Conservation (phyloP, 2,329 filamentous ascomycete species). For the Arthrobotrys entomopaga region DNA sequence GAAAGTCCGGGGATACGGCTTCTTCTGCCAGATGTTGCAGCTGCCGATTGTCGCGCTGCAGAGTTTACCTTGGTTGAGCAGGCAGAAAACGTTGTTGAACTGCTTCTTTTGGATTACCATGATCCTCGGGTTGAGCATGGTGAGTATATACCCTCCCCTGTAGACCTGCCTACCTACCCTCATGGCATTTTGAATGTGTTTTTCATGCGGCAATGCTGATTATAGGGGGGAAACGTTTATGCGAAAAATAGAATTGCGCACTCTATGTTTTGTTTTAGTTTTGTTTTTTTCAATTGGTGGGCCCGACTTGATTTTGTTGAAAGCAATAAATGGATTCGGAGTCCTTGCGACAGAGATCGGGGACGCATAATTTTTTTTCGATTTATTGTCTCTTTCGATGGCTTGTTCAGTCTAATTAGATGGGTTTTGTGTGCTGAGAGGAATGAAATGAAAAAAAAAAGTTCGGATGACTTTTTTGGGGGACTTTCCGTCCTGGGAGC, state of each 20-base stretch:
- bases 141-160: conserved; percentile 63
- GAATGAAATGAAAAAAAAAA: conserved; percentile 3
- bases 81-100: conserved; percentile 82
- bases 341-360: too few relatives aligned
- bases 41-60: conserved; percentile 94
- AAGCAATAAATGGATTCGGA: too few relatives aligned
- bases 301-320: background rate
- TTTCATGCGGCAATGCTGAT: background rate
- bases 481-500: conserved; percentile 5
- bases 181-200: background rate
- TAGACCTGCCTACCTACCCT: too few relatives aligned
- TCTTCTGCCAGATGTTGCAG: conserved; percentile 95
- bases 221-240: background rate
- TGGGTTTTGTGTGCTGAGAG: conserved; percentile 14
- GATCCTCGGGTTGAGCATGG: conserved; percentile 84
- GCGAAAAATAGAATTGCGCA: conserved; percentile 27
- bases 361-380: too few relatives aligned
- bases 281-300: background rate
- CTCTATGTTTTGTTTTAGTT: conserved; percentile 41
- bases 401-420: too few relatives aligned
- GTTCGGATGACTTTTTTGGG: conserved; percentile 6
- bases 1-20: conserved; percentile 93
- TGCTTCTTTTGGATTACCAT: conserved; percentile 91
- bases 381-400: too few relatives aligned
- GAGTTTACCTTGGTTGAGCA: conserved; percentile 78